Base-by-base conservation (phyloP, 306 rosid genomes). In the Dalbergia oliveri region DNA sequence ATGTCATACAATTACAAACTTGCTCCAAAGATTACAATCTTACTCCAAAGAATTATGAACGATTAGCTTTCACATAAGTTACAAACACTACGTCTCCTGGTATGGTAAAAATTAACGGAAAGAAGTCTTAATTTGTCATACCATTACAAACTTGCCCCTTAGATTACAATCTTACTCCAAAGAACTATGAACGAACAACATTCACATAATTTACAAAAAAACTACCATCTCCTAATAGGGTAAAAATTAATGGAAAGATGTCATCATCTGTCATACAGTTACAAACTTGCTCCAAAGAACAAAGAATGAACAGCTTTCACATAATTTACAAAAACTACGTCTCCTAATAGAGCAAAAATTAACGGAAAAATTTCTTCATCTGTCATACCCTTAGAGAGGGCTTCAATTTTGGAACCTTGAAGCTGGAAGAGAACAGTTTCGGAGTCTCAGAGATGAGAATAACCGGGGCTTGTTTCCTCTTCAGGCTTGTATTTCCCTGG, bases 371-470 rank as follows among this genome's bases (percentile, higher is more conserved):
- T 8, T 13, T 37, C 41, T 2, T 23, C 79, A 58, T 50, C 72
- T 19, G 54, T 77, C 83, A 78, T 56, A 39, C 10, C 15, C 63
- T 54, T 39, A 71, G 15, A 73, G 87, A 77, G 51, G 87, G 0
- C 94, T 91, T 94, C 85, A 94, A 62, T 83, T 94, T 94, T 53
- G 97, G 98, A 87, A 91, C 90, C 88, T 86, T 92, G 80, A 94
- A 90, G 68, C 80, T 34, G 64, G 93, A 78, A n/a, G 97, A 73
- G 87, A 94, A 90, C 76, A 92, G 82, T 69, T 88, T 92, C 18
- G 96, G 93, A 47, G 92, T 83, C 62, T 41, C 84, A 0, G 76
- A 78, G 44, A 57, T 15, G 51, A 74, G 77, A 39, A 61, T 41
- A 63, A n/a, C 85, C 8, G 82, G 73, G 14, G 47, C 66, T 45